Evolutionary conservation across 2,329 filamentous ascomycete species (phyloP).

Genomic region (Metarhizium anisopliae): DNA sequence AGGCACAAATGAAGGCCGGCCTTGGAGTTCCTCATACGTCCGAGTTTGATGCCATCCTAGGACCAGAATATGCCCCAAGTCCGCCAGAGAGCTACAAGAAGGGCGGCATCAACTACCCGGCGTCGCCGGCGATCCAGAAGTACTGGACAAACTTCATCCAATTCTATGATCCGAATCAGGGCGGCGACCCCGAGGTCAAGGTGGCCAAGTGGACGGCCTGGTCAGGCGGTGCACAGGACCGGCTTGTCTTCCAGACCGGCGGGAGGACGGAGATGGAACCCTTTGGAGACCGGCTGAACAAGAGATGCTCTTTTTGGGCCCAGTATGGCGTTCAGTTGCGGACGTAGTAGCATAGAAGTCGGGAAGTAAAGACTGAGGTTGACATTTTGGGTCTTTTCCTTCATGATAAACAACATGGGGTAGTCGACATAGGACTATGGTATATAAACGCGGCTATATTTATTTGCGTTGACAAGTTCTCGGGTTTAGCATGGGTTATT

Average conservation of each 20-base stretch:
- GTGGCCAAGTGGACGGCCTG: conserved; percentile 34
- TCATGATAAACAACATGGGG: no score
- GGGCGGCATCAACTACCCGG: conserved; percentile 41
- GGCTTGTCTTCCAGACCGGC: conserved; percentile 32
- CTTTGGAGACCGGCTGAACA: conserved; percentile 14
- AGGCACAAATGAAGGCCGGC: conserved; percentile 39
- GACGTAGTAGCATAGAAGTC: conserved; percentile 5
- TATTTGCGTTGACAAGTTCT: no score
- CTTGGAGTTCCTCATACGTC: conserved; percentile 58
- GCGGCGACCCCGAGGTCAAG: conserved; percentile 14
- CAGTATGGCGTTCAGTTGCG: conserved; percentile 11
- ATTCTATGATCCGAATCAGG: conserved; percentile 53
- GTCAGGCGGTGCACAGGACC: conserved; percentile 15
- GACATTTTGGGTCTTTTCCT: no score
- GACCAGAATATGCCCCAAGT: conserved; percentile 43
- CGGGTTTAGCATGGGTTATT: no score
- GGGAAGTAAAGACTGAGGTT: no score
- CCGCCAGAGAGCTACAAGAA: conserved; percentile 47
- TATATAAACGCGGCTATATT: no score
- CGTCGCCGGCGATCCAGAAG: conserved; percentile 53
- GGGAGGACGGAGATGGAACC: conserved; percentile 31
- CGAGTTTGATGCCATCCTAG: conserved; percentile 60
- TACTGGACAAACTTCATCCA: conserved; percentile 72
- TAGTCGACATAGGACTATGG: no score
- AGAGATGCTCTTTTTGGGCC: conserved; percentile 18